Evolutionary conservation across 2,329 filamentous ascomycete species (phyloP).

Genomic region (Colletotrichum cuscutae): DNA sequence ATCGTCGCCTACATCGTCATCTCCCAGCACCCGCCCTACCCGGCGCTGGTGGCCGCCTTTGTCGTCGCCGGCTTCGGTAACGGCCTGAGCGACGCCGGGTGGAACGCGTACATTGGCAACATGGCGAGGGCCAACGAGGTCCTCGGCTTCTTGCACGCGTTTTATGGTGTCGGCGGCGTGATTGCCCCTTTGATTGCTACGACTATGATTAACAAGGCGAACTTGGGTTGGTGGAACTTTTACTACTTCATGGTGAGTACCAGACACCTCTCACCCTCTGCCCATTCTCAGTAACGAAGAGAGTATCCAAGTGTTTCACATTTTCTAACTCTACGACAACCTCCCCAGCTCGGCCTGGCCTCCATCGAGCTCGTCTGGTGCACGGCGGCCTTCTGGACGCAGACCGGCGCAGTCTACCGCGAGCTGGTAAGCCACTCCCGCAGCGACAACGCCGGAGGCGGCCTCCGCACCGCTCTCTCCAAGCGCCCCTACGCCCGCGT

Average conservation of each 20-base stretch:
- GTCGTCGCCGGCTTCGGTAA: slow-evolving; percentile 77
- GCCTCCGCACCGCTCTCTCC: slow-evolving; percentile 52
- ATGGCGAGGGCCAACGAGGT: slow-evolving; percentile 77
- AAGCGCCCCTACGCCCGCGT: slow-evolving; percentile 58
- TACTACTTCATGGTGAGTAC: slow-evolving; percentile 77
- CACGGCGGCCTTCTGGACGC: slow-evolving; percentile 66
- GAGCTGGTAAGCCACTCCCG: slow-evolving; percentile 42
- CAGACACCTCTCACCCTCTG: no score
- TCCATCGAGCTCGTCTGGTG: slow-evolving; percentile 63
- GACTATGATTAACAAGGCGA: slow-evolving; percentile 71
- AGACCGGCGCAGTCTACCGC: slow-evolving; percentile 65
- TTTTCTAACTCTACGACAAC: background rate
- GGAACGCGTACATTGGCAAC: slow-evolving; percentile 69
- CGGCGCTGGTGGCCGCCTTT: slow-evolving; percentile 72
- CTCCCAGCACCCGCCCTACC: slow-evolving; percentile 73
- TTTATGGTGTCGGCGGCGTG: slow-evolving; percentile 76
- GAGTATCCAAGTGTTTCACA: background rate
- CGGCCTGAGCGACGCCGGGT: slow-evolving; percentile 68
- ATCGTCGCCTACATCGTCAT: slow-evolving; percentile 72
- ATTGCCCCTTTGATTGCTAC: slow-evolving; percentile 78
- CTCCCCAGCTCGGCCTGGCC: slow-evolving; percentile 60
- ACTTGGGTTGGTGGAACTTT: slow-evolving; percentile 74
- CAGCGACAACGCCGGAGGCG: slow-evolving; percentile 39
- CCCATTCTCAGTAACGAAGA: background rate
- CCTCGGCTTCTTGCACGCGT: slow-evolving; percentile 74